Evolutionary conservation across 805 yeast species (phyloP).

Genomic region (Limtongozyma cylindracea): DNA sequence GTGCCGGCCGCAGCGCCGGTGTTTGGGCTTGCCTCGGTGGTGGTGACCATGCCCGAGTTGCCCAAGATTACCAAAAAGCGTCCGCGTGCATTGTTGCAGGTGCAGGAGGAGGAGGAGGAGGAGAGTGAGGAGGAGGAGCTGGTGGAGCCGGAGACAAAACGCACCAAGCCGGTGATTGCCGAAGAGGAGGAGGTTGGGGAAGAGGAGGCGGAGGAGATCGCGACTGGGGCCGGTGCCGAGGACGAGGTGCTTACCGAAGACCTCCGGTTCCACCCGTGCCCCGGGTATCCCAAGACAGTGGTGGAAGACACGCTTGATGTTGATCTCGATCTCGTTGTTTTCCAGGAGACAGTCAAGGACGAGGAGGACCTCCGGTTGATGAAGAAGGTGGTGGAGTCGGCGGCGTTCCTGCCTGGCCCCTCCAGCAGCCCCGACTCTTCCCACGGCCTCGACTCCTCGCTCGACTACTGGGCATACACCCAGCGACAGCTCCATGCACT

Average conservation of each 20-base stretch:
- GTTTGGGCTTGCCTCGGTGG: too few relatives aligned
- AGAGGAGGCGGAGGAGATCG: slow-evolving; percentile 2
- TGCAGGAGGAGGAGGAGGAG: slow-evolving; percentile 8
- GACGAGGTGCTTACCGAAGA: slow-evolving; percentile 7
- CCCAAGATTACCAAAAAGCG: too few relatives aligned
- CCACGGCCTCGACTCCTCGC: too few relatives aligned
- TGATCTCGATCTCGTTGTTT: slow-evolving; percentile 14
- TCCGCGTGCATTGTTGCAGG: slow-evolving; percentile 21
- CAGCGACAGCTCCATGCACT: slow-evolving; percentile 8
- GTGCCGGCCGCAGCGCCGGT: too few relatives aligned
- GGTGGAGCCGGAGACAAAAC: slow-evolving; percentile 5
- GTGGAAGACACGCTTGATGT: slow-evolving; percentile 14
- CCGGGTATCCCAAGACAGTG: slow-evolving; percentile 27
- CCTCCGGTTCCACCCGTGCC: slow-evolving; percentile 19
- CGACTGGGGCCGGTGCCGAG: slow-evolving; percentile 3
- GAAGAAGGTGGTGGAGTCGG: slow-evolving; percentile 12
- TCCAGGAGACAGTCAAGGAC: slow-evolving; percentile 37
- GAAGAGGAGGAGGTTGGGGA: slow-evolving; percentile 7
- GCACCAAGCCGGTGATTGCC: slow-evolving; percentile 8
- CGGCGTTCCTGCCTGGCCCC: too few relatives aligned
- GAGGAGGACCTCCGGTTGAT: slow-evolving; percentile 45
- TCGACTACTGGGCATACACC: slow-evolving; percentile 48
- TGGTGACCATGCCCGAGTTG: too few relatives aligned
- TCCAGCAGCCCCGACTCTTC: too few relatives aligned
- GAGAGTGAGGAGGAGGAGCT: slow-evolving; percentile 2